These are phyloP conservation scores for Posidonia oceanica DNA, from an alignment of 116 monocot genomes.

Conservation along the genomic window DNA sequence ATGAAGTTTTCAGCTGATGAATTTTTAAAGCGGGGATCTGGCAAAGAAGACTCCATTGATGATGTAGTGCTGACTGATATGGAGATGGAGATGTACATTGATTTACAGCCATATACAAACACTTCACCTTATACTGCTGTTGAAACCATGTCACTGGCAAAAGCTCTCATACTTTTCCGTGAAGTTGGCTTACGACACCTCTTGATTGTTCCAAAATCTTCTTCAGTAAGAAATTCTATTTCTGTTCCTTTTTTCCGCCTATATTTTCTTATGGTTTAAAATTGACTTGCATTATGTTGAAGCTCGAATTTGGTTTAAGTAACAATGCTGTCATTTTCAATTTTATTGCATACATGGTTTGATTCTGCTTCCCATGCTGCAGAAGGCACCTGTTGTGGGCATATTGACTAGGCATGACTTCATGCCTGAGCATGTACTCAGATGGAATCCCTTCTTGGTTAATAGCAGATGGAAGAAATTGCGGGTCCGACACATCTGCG, in stretches of 20 bases:
- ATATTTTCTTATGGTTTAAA: not conserved
- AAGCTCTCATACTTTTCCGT: slow-evolving; percentile 74
- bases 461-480: slow-evolving; percentile 43
- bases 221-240: slow-evolving; percentile 32
- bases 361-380: slow-evolving; percentile 12
- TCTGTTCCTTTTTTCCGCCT: not conserved
- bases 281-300: not conserved
- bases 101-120: slow-evolving; percentile 83
- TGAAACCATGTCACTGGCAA: slow-evolving; percentile 87
- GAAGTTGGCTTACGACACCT: slow-evolving; percentile 84
- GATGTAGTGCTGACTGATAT: slow-evolving; percentile 46
- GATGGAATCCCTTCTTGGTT: slow-evolving; percentile 42
- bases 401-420: slow-evolving; percentile 93
- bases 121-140: slow-evolving; percentile 91
- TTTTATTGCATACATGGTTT: not conserved
- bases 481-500: slow-evolving; percentile 14
- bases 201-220: slow-evolving; percentile 60
- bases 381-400: slow-evolving; percentile 78
- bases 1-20: slow-evolving; percentile 42
- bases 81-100: slow-evolving; percentile 87
- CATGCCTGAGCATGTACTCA: slow-evolving; percentile 75
- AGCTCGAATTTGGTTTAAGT: not conserved
- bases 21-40: slow-evolving; percentile 66
- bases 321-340: too few relatives aligned
- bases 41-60: slow-evolving; percentile 36